phyloP scores from a whole-genome alignment of 805 yeast species.

The Helenozyma baotianmanensis region DNA sequence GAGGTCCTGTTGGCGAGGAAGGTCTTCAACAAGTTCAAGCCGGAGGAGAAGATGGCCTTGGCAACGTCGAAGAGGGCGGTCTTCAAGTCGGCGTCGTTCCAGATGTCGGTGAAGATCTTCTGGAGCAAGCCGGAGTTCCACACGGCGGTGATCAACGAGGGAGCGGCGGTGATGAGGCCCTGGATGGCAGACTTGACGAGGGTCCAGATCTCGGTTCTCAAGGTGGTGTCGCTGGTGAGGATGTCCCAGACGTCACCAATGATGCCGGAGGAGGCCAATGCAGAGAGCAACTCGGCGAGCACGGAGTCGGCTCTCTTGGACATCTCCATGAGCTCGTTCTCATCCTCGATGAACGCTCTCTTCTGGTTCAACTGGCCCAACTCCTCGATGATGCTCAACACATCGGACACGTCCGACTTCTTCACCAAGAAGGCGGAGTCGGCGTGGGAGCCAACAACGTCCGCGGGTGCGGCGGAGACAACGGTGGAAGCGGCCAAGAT shows the following conservation, averaged over 20 bases:
- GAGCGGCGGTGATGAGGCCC: slow-evolving; percentile 35
- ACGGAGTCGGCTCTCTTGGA: slow-evolving; percentile 33
- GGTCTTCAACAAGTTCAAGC: slow-evolving; percentile 23
- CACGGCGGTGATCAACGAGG: slow-evolving; percentile 36
- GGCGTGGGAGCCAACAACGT: slow-evolving; percentile 11
- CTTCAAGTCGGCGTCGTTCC: slow-evolving; percentile 31
- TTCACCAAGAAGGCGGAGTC: slow-evolving; percentile 22
- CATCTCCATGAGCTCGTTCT: slow-evolving; percentile 22
- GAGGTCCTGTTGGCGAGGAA: slow-evolving; percentile 13
- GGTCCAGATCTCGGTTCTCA: slow-evolving; percentile 21
- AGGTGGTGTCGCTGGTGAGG: slow-evolving; percentile 29
- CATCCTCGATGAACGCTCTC: slow-evolving; percentile 31
- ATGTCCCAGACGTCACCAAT: slow-evolving; percentile 31
- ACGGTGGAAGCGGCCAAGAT: slow-evolving; percentile 34
- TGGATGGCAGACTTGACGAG: slow-evolving; percentile 29
- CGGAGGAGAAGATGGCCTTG: slow-evolving; percentile 30
- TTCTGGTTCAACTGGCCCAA: slow-evolving; percentile 30
- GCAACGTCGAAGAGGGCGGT: slow-evolving; percentile 30
- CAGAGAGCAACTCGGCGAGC: slow-evolving; percentile 32
- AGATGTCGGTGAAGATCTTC: slow-evolving; percentile 25
- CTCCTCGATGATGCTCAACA: slow-evolving; percentile 29
- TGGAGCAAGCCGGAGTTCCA: slow-evolving; percentile 39
- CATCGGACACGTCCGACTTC: slow-evolving; percentile 32
- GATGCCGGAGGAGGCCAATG: slow-evolving; percentile 36
- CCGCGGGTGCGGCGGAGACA: slow-evolving; percentile 32